A percentile compares a stretch with the other conserved stretches of the same genome.
Conservation (phyloP, 1,284 basidiomycete genomes). For the Clitocybe nebularis region DNA sequence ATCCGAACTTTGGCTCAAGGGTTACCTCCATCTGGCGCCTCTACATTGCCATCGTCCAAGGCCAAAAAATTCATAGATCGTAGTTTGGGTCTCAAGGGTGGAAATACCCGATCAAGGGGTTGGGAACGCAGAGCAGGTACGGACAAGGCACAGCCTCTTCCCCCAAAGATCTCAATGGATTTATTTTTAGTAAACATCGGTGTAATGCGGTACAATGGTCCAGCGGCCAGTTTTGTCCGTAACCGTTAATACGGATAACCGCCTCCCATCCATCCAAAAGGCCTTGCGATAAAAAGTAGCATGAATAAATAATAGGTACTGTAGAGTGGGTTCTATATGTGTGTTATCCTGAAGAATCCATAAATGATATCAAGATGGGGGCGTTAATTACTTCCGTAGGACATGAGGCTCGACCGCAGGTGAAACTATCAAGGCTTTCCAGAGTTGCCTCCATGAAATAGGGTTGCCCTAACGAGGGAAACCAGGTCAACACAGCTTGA, state of each 20-base stretch:
- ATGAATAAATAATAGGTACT: conserved; percentile 1
- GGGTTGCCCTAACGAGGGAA: conserved; percentile 1
- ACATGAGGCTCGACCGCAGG: conserved; percentile 5
- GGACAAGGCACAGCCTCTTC: neutral
- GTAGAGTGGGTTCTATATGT: neutral
- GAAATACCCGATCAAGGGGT: conserved; percentile 14
- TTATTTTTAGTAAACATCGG: conserved; percentile 18
- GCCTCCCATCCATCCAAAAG: too few relatives aligned
- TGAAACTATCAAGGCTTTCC: conserved; percentile 6
- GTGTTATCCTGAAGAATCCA: neutral
- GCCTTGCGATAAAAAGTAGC: neutral
- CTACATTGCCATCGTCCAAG: conserved; percentile 19
- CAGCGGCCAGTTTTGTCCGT: conserved; percentile 20
- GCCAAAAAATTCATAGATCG: conserved; percentile 19
- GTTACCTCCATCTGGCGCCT: conserved; percentile 8
- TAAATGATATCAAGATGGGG: neutral
- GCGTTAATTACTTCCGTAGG: conserved; percentile 2
- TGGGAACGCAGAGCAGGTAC: conserved; percentile 22
- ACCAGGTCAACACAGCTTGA: neutral
- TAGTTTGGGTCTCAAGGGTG: conserved; percentile 16
- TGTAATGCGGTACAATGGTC: conserved; percentile 19
- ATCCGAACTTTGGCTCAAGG: conserved; percentile 14
- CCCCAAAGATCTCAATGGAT: neutral
- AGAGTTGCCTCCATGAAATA: conserved; percentile 7
- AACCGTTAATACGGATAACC: conserved; percentile 14